Base-by-base conservation (phyloP, 352 stramenopile species). In the Pythium rishiriense region DNA sequence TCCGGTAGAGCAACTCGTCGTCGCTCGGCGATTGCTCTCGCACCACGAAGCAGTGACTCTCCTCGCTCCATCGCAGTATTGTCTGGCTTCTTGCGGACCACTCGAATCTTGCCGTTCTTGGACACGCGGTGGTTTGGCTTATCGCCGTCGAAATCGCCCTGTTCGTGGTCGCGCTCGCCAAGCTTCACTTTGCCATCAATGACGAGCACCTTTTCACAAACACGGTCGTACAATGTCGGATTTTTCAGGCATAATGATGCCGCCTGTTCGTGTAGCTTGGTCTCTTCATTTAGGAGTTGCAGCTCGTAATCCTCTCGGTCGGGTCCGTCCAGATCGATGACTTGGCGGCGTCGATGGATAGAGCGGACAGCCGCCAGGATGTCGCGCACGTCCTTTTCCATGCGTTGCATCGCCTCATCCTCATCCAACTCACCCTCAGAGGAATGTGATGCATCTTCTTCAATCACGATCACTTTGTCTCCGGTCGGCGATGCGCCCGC, bases 131-230 rank as follows among this genome's bases (percentile, higher is more conserved):
- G 59, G 53, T 51, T 60, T 4, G 59, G 59, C 29, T 66, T 66
- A 29, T 66, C 59, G 8, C 28, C 26, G n/a, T 65, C 58, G 19
- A 43, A 58, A 14, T 66, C 59, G 25, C 41, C 39, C 24, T 59
- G 49, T 10, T 66, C 59, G 37, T 58, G 37, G 41, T 66, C 59
- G 3, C 59, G 48, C 29, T 66, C 59, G 21, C 59, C 59, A 5
- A 52, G 33, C 41, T 45, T 42, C 6, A 66, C 59, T 35, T 43
- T 58, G 9, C 59, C 59, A 15, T 66, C 50, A 17, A 66, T 33
- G 3, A 60, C 48, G 2, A 37, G 14, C 21, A 66, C n/a, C 15
- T 54, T 31, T 1, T 43, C 28, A 29, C 50, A 66, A 0, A 59
- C 39, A 4, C 39, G 37, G 2, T 58, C 50, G 29, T 59, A 66